Base-by-base conservation (phyloP, 2,329 filamentous ascomycete species). In the Thelonectria blattea region DNA sequence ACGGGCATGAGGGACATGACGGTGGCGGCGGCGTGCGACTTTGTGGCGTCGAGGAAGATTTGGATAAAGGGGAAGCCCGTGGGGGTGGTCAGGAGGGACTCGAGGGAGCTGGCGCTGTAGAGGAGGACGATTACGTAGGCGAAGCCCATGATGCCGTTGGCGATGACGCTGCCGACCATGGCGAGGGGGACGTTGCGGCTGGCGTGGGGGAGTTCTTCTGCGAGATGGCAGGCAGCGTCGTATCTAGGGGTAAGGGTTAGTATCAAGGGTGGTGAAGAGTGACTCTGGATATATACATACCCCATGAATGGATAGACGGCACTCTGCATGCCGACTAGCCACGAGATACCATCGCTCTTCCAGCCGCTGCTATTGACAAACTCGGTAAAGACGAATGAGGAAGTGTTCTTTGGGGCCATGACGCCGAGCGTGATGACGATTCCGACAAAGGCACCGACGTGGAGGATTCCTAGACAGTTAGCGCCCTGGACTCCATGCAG, bases 121-220 rank as follows among this genome's bases (percentile, higher is more conserved):
- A 83, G 70, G 0, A 83, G 67, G 6, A 81, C 68, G 53, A 80
- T 72, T 32, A 71, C 72, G 61, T 77, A 81, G 3, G 71, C 70
- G 2, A 83, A 70, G 3, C 80, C 81, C 49, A 83, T 75, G 1
- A 82, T 50, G 0, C 80, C 80, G 51, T 83, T 83, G 39, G 80
- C 67, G 0, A 74, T 52, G 2, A 74, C 71, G 41, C 71, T 73
- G 5, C 73, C 72, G 0, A 76, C 64, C 73, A 76, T 76, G 6
- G 74, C 74, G 5, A 74, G 37, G 0, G 74, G 74, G 0, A 76
- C 74, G 20, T 75, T 71, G 0, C 72, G 70, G n/a, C 66, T 71
- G 0, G 74, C 70, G 17, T 75, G 59, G 3, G 71, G 74, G 17
- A 76, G 65, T 34, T 76, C 74, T 34, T 76, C 74, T 3, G 74